Conservation (phyloP, 129 eudicot genomes). For the Helianthus tuberosus region DNA sequence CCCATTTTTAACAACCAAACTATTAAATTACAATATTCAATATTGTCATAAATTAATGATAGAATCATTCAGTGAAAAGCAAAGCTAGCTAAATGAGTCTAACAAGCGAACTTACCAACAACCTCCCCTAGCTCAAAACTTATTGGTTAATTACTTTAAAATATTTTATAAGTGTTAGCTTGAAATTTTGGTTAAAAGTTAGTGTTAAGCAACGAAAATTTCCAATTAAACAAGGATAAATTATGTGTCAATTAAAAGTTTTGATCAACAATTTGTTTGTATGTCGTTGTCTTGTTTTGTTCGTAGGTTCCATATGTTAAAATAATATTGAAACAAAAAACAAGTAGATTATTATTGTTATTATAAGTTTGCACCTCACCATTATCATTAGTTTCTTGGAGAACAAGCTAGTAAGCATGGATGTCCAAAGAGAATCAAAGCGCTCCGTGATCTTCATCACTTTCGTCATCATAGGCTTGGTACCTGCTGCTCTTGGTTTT, state of each 20-base stretch:
- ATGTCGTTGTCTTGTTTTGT: not conserved
- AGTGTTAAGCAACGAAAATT: not conserved
- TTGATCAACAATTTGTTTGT: not conserved
- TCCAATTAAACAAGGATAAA: not conserved
- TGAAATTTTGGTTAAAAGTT: not conserved
- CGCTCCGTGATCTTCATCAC: not conserved
- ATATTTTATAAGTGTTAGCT: too few relatives aligned
- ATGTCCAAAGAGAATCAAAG: not conserved
- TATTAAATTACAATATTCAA: too few relatives aligned
- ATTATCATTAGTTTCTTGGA: not conserved
- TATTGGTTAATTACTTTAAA: too few relatives aligned
- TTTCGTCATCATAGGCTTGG: not conserved
- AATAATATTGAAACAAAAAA: not conserved
- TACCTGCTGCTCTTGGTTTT: conserved; percentile 19
- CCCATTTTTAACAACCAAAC: too few relatives aligned
- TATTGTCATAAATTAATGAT: too few relatives aligned
- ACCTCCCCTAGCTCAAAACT: too few relatives aligned
- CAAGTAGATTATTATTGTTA: not conserved
- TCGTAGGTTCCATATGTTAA: not conserved
- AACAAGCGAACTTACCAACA: too few relatives aligned
- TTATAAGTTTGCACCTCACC: not conserved
- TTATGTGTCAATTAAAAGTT: not conserved
- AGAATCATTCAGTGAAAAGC: too few relatives aligned
- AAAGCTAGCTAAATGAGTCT: too few relatives aligned
- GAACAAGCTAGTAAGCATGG: conserved; percentile 12